phyloP scores from a whole-genome alignment of 2,329 filamentous ascomycete genomes.

The Xylariaceae sp. region DNA sequence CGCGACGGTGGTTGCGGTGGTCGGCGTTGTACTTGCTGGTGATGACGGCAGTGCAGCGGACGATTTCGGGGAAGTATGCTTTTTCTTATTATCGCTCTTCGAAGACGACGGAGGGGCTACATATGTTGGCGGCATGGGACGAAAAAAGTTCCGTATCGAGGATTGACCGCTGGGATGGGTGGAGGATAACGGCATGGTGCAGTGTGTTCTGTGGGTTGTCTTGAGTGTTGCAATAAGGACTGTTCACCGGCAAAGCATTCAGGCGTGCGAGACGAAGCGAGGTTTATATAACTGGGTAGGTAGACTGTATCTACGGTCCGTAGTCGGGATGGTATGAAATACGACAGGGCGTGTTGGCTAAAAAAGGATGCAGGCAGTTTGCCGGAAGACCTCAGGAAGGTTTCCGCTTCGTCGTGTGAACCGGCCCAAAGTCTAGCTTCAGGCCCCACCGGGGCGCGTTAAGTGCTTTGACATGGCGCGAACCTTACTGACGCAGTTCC shows the following conservation, averaged over 20 bases:
- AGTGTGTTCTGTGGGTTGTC: neutral
- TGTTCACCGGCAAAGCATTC: neutral
- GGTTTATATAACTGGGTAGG: neutral
- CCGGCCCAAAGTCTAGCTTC: too few relatives aligned
- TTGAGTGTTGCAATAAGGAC: neutral
- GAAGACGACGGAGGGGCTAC: conserved; percentile 36
- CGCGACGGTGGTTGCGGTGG: conserved; percentile 18
- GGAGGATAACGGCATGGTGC: conserved; percentile 38
- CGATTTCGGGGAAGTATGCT: conserved; percentile 14
- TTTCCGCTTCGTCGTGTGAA: too few relatives aligned
- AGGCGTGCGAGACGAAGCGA: too few relatives aligned
- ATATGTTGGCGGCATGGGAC: conserved; percentile 45
- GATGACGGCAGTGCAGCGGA: conserved; percentile 8
- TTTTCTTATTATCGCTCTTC: neutral
- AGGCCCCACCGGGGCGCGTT: neutral
- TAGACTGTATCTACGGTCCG: too few relatives aligned
- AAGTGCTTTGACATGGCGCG: neutral
- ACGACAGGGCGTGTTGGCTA: neutral
- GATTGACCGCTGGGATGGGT: conserved; percentile 38
- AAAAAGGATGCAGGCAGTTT: neutral
- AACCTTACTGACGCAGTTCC: too few relatives aligned
- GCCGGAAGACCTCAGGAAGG: neutral
- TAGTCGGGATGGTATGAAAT: too few relatives aligned
- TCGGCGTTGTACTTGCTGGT: conserved; percentile 17
- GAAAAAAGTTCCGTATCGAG: conserved; percentile 62